phyloP scores from a whole-genome alignment of 2,329 filamentous ascomycete species.

The Pseudogymnoascus sp. region DNA sequence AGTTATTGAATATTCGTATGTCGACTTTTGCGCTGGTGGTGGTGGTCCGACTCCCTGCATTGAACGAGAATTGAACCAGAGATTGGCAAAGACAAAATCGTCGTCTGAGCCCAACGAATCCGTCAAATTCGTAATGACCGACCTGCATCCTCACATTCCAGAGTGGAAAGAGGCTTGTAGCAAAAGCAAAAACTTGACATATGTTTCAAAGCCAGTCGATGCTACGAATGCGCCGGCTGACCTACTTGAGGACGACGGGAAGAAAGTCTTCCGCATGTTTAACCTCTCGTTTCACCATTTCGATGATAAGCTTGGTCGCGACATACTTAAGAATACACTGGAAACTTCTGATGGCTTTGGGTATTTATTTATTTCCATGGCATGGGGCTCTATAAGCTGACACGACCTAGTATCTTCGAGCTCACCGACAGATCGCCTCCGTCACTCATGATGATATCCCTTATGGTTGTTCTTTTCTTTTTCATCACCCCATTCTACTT shows the following conservation, averaged over 20 bases:
- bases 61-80: slow-evolving; percentile 49
- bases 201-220: slow-evolving; percentile 54
- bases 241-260: slow-evolving; percentile 36
- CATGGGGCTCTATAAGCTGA: background rate
- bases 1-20: slow-evolving; percentile 49
- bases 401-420: slow-evolving; percentile 52
- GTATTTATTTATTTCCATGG: slow-evolving; percentile 20
- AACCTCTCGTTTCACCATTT: slow-evolving; percentile 74
- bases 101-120: slow-evolving; percentile 19
- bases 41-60: slow-evolving; percentile 63
- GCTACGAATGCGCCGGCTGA: slow-evolving; percentile 50
- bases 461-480: slow-evolving; percentile 45
- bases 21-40: slow-evolving; percentile 70
- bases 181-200: slow-evolving; percentile 47
- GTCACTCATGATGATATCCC: slow-evolving; percentile 44
- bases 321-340: slow-evolving; percentile 56
- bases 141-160: slow-evolving; percentile 55
- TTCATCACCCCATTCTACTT: slow-evolving; percentile 43
- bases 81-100: slow-evolving; percentile 23
- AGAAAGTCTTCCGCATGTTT: slow-evolving; percentile 59
- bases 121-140: slow-evolving; percentile 55
- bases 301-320: slow-evolving; percentile 50
- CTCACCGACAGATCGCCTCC: slow-evolving; percentile 57
- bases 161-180: slow-evolving; percentile 49
- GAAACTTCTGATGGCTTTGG: slow-evolving; percentile 58